phyloP scores from a whole-genome alignment of 2,329 filamentous ascomycete species.

The Cadophora luteo-olivacea region DNA sequence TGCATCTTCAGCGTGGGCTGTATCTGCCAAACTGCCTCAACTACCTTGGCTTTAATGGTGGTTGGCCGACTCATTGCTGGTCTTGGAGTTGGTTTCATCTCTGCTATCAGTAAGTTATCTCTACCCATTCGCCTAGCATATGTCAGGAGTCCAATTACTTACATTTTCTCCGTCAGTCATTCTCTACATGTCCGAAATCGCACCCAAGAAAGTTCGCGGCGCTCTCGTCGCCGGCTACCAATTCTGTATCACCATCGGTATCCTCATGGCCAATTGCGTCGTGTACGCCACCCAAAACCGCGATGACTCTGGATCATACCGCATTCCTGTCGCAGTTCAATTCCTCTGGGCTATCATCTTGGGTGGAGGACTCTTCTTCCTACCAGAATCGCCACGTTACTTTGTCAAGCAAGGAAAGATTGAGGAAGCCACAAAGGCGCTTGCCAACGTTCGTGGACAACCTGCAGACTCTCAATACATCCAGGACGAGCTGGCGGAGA shows the following conservation, averaged over 20 bases:
- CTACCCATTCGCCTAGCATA: no score
- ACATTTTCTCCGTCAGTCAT: not conserved
- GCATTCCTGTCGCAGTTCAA: not conserved
- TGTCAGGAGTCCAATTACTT: no score
- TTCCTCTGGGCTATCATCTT: not conserved
- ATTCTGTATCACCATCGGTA: not conserved
- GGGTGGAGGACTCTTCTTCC: not conserved
- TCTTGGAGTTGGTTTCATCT: constrained; percentile 81
- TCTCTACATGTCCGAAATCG: not conserved
- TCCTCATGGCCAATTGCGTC: not conserved
- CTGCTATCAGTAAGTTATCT: constrained; percentile 64
- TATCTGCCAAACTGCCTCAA: constrained; percentile 66
- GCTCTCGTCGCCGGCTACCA: not conserved
- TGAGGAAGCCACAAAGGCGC: not conserved
- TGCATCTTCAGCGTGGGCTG: constrained; percentile 75
- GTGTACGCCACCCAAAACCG: not conserved
- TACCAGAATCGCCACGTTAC: not conserved
- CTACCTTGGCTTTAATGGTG: constrained; percentile 54
- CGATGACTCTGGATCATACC: not conserved
- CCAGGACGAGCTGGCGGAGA: not conserved
- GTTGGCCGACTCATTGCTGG: constrained; percentile 76
- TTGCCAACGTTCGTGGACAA: not conserved
- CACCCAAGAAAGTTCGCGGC: not conserved
- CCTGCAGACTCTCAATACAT: not conserved
- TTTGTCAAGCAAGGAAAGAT: not conserved